A percentile compares a stretch with the other conserved stretches of the same genome.
These are phyloP conservation scores for Podaxis pistillaris DNA, from an alignment of 768 basidiomycete genomes.

Conservation along the genomic window DNA sequence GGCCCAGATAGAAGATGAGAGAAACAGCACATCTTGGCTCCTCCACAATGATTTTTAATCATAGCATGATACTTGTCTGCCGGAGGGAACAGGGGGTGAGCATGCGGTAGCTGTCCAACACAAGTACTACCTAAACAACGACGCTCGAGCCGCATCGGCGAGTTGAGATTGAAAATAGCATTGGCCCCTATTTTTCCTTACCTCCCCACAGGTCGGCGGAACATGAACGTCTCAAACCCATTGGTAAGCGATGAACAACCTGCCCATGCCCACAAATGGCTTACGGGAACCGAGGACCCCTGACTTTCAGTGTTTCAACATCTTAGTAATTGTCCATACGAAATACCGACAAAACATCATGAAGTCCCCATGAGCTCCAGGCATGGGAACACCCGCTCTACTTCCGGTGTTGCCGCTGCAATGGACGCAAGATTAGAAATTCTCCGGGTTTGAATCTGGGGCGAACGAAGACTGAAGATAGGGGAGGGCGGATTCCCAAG, in stretches of 20 bases:
- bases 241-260: neutral
- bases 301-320: neutral
- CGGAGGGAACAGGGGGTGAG: neutral
- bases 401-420: neutral
- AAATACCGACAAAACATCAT: neutral
- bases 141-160: too few relatives aligned
- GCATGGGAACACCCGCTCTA: neutral
- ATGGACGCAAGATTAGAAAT: neutral
- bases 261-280: neutral
- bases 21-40: neutral
- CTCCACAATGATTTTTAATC: neutral
- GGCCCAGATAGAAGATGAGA: neutral
- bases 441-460: neutral
- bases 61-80: neutral
- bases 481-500: neutral
- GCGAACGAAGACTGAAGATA: neutral
- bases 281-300: neutral
- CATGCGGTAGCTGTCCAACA: too few relatives aligned
- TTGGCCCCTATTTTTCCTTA: too few relatives aligned
- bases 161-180: too few relatives aligned
- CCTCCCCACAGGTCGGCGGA: too few relatives aligned
- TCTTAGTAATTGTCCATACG: neutral
- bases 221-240: neutral
- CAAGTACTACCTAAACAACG: too few relatives aligned
- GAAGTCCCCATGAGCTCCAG: too few relatives aligned